These are phyloP conservation scores for Fusarium chuoi DNA, from an alignment of 2,329 filamentous ascomycete genomes.

Conservation along the genomic window DNA sequence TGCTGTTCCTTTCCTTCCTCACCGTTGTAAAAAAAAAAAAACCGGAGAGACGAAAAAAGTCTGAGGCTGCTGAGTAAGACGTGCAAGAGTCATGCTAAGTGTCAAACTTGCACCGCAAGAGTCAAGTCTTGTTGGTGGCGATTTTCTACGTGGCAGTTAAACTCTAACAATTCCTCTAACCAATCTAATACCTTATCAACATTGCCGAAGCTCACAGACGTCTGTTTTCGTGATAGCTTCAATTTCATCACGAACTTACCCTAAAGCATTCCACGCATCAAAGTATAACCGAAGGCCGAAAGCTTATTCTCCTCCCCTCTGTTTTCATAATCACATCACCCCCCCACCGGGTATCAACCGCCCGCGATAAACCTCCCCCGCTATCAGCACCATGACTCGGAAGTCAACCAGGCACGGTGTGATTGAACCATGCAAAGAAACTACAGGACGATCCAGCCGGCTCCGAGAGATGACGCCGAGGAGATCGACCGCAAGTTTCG, in stretches of 20 bases:
- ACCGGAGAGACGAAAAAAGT: not conserved
- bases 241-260: not conserved
- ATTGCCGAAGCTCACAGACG: not conserved
- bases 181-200: not conserved
- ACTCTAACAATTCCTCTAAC: not conserved
- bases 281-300: not conserved
- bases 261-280: not conserved
- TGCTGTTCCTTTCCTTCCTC: not conserved
- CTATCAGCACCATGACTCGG: not conserved
- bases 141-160: not conserved
- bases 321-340: not conserved
- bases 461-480: not conserved
- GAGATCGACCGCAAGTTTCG: not conserved
- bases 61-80: not conserved
- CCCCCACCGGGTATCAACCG: not conserved
- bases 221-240: not conserved
- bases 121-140: not conserved
- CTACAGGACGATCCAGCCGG: conserved; percentile 8
- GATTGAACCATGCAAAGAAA: conserved; percentile 3
- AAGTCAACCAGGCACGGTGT: not conserved
- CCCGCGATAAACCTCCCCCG: not conserved
- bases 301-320: not conserved
- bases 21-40: not conserved
- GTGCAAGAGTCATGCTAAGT: not conserved
- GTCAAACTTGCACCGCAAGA: not conserved